These are phyloP conservation scores for Fomitopsis pulvina DNA, from an alignment of 768 basidiomycete genomes.

Conservation along the genomic window DNA sequence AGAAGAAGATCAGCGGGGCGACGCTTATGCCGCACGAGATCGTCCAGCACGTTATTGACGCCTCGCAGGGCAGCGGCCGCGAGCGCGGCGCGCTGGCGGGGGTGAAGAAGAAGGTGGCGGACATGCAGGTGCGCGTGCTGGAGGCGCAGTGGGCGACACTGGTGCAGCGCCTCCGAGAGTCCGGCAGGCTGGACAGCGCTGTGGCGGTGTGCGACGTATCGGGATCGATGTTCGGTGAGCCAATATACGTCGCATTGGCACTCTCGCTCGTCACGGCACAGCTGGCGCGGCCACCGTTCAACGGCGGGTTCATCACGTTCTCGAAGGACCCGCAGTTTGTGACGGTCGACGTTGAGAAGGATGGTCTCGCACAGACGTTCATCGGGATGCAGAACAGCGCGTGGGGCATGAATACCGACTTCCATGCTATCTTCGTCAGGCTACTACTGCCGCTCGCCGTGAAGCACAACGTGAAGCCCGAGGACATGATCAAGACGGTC, in stretches of 20 bases:
- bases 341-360: conserved; percentile 34
- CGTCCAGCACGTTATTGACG: conserved; percentile 31
- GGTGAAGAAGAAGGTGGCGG: conserved; percentile 25
- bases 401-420: conserved; percentile 59
- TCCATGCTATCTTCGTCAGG: conserved; percentile 53
- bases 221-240: conserved; percentile 57
- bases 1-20: conserved; percentile 54
- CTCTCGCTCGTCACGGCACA: conserved; percentile 62
- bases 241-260: conserved; percentile 57
- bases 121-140: conserved; percentile 36
- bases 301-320: conserved; percentile 65
- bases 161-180: conserved; percentile 43
- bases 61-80: neutral
- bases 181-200: conserved; percentile 51
- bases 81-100: conserved; percentile 5
- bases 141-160: conserved; percentile 66
- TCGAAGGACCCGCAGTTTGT: conserved; percentile 44
- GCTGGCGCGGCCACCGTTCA: conserved; percentile 58
- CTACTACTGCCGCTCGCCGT: conserved; percentile 59
- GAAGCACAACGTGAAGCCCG: conserved; percentile 46
- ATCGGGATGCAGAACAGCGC: conserved; percentile 25
- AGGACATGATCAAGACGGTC: conserved; percentile 70
- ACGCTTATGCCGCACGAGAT: conserved; percentile 62
- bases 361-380: conserved; percentile 32
- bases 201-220: conserved; percentile 72